Evolutionary conservation across 768 basidiomycete species (phyloP).

Genomic region (Macrolepiota dolichaula): DNA sequence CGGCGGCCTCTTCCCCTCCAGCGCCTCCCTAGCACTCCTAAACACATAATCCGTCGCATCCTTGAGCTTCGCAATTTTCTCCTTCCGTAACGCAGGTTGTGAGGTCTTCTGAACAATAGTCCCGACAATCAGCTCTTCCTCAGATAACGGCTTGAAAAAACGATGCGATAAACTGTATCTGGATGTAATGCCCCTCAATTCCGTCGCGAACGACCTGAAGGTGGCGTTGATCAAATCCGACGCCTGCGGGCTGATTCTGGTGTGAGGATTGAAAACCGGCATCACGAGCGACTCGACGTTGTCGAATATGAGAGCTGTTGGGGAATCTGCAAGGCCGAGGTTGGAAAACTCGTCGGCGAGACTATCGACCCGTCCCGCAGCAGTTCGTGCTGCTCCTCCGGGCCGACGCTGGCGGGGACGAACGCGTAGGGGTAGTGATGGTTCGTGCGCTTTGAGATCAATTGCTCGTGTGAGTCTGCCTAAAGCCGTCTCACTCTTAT

Average conservation of each 20-base stretch:
- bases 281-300: not conserved
- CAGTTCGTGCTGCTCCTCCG: not conserved
- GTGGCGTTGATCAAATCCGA: constrained; percentile 18
- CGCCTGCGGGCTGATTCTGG: not conserved
- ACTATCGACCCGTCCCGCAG: not conserved
- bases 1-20: constrained; percentile 35
- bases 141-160: constrained; percentile 40
- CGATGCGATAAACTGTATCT: constrained; percentile 40
- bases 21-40: constrained; percentile 40
- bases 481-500: constrained; percentile 51
- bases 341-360: constrained; percentile 1
- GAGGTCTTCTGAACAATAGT: constrained; percentile 62
- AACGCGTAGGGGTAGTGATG: constrained; percentile 8
- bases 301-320: not conserved
- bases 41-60: constrained; percentile 53
- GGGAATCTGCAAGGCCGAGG: not conserved
- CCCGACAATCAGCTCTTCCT: constrained; percentile 62
- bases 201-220: constrained; percentile 39
- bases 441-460: constrained; percentile 37
- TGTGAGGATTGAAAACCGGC: not conserved
- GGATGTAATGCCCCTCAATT: constrained; percentile 44
- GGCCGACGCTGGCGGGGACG: not conserved
- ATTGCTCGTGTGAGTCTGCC: constrained; percentile 61
- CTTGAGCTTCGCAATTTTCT: constrained; percentile 50
- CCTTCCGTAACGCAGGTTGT: constrained; percentile 47